Conservation (phyloP, 331 rosid genomes). For the Acacia concinna region DNA sequence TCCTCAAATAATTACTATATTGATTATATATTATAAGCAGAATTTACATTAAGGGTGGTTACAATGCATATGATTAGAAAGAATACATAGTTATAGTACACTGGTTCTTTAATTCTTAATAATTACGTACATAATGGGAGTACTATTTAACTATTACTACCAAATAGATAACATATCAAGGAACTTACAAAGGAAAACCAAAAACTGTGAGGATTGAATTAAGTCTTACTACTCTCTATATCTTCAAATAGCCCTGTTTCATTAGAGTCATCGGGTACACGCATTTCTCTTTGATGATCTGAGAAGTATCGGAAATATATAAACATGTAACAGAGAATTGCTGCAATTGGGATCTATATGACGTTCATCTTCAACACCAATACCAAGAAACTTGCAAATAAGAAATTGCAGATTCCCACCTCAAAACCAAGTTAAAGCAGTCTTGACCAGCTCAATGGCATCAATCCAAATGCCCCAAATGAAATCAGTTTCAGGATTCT, state of each 20-base stretch:
- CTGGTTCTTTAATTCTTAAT: no score
- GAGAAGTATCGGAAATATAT: not conserved
- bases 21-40: no score
- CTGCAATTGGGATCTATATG: not conserved
- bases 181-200: not conserved
- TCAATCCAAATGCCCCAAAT: not conserved
- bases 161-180: not conserved
- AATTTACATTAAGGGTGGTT: no score
- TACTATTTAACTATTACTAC: not conserved
- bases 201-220: not conserved
- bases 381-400: not conserved
- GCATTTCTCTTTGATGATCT: not conserved
- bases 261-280: not conserved
- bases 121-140: no score
- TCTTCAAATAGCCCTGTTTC: not conserved
- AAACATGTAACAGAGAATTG: not conserved
- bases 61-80: no score
- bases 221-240: not conserved
- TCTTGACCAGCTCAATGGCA: conserved; percentile 3
- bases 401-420: not conserved
- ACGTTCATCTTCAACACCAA: not conserved
- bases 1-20: no score
- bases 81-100: no score
- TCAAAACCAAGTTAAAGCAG: conserved; percentile 1
- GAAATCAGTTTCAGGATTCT: not conserved